A percentile compares a stretch with the other conserved stretches of the same genome.
Evolutionary conservation across 305 asterid species (phyloP).

Genomic region (Rubia balearica): DNA sequence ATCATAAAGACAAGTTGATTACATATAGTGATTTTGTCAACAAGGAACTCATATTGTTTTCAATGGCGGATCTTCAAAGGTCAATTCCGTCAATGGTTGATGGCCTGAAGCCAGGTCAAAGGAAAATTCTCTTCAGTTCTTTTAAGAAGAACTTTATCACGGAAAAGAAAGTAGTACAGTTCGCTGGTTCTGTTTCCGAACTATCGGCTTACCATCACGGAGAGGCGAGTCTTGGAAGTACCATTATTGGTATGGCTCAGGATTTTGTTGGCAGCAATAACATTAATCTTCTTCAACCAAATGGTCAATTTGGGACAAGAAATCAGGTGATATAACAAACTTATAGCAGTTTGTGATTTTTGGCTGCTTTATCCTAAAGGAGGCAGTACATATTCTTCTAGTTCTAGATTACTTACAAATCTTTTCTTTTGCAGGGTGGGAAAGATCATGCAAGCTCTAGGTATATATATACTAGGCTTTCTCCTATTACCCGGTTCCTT

Average conservation of each 20-base stretch:
- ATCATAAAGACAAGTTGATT: conserved; percentile 55
- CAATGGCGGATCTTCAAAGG: conserved; percentile 93
- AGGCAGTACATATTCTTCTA: too few species aligned
- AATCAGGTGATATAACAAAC: conserved; percentile 43
- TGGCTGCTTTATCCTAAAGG: background rate
- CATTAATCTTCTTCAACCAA: conserved; percentile 74
- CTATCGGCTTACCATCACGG: conserved; percentile 98
- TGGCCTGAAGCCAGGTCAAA: conserved; percentile 95
- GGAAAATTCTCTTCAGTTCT: conserved; percentile 86
- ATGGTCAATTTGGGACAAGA: conserved; percentile 92
- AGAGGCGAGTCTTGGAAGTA: conserved; percentile 82
- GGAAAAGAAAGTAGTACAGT: conserved; percentile 86
- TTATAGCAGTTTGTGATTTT: background rate
- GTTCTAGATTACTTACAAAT: background rate
- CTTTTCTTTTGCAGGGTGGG: conserved; percentile 55
- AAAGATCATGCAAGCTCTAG: conserved; percentile 98
- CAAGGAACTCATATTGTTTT: conserved; percentile 84
- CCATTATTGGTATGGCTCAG: conserved; percentile 95
- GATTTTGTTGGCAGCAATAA: conserved; percentile 88
- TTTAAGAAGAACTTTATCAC: conserved; percentile 77
- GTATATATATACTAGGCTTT: conserved; percentile 65
- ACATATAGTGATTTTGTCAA: conserved; percentile 84
- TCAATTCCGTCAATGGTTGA: conserved; percentile 98
- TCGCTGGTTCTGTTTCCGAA: conserved; percentile 91
- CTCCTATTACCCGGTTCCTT: conserved; percentile 60